phyloP scores from a whole-genome alignment of 2,329 filamentous ascomycete species.

The Magnaporthiopsis poae region DNA sequence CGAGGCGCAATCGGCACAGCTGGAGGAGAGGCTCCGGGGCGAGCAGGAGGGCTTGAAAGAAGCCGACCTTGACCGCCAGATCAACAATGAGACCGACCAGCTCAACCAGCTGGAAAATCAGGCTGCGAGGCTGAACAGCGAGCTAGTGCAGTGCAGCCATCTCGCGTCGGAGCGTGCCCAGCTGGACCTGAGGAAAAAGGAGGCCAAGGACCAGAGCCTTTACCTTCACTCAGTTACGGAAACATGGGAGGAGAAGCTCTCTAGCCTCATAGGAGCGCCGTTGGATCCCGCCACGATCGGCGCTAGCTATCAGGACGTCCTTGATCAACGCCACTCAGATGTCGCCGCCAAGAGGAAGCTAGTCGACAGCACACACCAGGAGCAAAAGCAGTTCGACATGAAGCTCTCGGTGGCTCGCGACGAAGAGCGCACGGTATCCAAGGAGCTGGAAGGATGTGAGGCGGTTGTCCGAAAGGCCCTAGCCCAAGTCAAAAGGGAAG shows the following conservation, averaged over 20 bases:
- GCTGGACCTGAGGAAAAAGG: constrained; percentile 73
- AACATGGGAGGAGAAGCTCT: constrained; percentile 64
- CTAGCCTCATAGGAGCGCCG: constrained; percentile 48
- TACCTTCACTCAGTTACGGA: constrained; percentile 68
- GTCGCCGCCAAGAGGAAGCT: constrained; percentile 57
- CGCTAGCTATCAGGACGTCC: constrained; percentile 52
- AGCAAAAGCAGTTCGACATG: constrained; percentile 68
- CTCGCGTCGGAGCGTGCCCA: constrained; percentile 74
- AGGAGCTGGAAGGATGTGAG: constrained; percentile 53
- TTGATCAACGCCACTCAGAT: constrained; percentile 47
- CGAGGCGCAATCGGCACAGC: constrained; percentile 62
- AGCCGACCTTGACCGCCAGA: constrained; percentile 59
- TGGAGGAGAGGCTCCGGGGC: constrained; percentile 51
- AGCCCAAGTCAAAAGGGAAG: constrained; percentile 13
- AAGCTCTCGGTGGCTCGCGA: constrained; percentile 56
- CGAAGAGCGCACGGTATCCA: constrained; percentile 53
- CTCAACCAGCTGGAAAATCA: constrained; percentile 62
- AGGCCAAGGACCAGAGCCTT: constrained; percentile 61
- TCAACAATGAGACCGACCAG: constrained; percentile 55
- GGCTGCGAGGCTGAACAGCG: constrained; percentile 61
- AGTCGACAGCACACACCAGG: constrained; percentile 60
- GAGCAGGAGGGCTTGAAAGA: constrained; percentile 53
- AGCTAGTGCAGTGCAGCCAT: constrained; percentile 73
- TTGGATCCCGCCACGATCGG: constrained; percentile 68
- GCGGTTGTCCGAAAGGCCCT: constrained; percentile 43